These are phyloP conservation scores for Globisporangium orthogonon DNA, from an alignment of 352 stramenopile genomes.

Conservation along the genomic window DNA sequence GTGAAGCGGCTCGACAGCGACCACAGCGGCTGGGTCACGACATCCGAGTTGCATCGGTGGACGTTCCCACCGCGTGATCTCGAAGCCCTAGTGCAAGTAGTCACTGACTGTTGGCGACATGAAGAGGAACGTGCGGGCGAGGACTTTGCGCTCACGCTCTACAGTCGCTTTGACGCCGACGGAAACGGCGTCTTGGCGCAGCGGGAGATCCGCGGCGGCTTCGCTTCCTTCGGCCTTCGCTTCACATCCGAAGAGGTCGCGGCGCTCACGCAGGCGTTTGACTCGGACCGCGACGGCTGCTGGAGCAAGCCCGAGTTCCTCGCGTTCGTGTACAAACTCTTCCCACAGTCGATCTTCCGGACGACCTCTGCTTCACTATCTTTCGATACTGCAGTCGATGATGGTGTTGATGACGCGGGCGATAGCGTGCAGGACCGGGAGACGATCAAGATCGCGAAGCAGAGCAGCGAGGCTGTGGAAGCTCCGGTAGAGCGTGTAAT, in stretches of 20 bases:
- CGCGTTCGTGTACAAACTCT: conserved; percentile 31
- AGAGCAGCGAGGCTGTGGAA: not conserved
- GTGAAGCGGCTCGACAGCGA: conserved; percentile 47
- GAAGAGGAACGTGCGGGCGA: conserved; percentile 12
- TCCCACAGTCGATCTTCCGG: conserved; percentile 13
- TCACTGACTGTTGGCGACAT: conserved; percentile 25
- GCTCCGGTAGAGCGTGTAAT: not conserved
- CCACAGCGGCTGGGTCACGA: conserved; percentile 63
- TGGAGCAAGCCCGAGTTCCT: conserved; percentile 48
- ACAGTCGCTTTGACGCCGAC: conserved; percentile 48
- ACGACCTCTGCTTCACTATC: not conserved
- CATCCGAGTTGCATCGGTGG: conserved; percentile 42
- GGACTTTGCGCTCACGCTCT: conserved; percentile 26
- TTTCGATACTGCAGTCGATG: not conserved
- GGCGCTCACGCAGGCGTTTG: conserved; percentile 45
- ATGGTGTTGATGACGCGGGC: not conserved
- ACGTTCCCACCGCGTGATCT: conserved; percentile 49
- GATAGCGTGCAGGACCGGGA: not conserved
- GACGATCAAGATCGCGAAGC: not conserved
- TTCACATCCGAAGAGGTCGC: conserved; percentile 35
- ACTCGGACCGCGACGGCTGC: conserved; percentile 43
- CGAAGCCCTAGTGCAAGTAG: conserved; percentile 42
- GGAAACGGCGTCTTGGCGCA: conserved; percentile 50
- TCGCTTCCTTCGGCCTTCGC: conserved; percentile 28
- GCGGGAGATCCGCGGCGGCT: conserved; percentile 44